Conservation (phyloP, 495 filamentous ascomycete genomes). For the Rhypophila decipiens region DNA sequence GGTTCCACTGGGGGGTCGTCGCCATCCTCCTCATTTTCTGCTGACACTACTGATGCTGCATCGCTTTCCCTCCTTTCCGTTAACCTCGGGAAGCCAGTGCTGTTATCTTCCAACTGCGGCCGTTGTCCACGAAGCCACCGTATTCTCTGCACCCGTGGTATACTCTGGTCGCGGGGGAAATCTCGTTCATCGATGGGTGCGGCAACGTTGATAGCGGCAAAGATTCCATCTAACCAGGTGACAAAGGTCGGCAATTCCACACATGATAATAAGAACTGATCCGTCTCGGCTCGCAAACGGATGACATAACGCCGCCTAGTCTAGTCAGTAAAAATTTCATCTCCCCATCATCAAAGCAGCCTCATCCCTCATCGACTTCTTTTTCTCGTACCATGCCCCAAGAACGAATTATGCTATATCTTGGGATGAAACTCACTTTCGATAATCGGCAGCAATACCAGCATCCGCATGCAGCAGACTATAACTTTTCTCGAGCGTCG, state of each 20-base stretch:
- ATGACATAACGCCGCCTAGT: slow-evolving; percentile 50
- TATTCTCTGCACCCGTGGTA: slow-evolving; percentile 37
- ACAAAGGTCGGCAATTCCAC: slow-evolving; percentile 46
- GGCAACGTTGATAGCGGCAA: slow-evolving; percentile 59
- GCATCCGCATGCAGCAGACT: slow-evolving; percentile 60
- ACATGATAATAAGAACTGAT: slow-evolving; percentile 58
- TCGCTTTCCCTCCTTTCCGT: slow-evolving; percentile 13
- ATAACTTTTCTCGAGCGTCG: slow-evolving; percentile 47
- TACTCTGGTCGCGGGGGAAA: slow-evolving; percentile 50
- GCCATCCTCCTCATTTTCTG: slow-evolving; percentile 7
- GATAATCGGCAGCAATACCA: slow-evolving; percentile 57
- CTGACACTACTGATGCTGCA: background rate
- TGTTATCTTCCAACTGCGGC: slow-evolving; percentile 19
- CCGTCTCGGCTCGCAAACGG: slow-evolving; percentile 55
- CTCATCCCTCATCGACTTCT: too few species aligned
- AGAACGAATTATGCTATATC: too few species aligned
- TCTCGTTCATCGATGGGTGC: slow-evolving; percentile 55
- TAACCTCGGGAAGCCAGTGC: slow-evolving; percentile 15
- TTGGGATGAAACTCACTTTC: slow-evolving; percentile 42
- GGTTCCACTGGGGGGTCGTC: too few species aligned
- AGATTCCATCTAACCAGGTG: slow-evolving; percentile 55
- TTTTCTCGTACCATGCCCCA: too few species aligned
- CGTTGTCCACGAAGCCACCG: slow-evolving; percentile 26
- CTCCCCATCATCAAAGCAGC: too few species aligned
- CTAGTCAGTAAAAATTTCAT: background rate